Base-by-base conservation (phyloP, 345 rosid species). In the Aquilaria sinensis region DNA sequence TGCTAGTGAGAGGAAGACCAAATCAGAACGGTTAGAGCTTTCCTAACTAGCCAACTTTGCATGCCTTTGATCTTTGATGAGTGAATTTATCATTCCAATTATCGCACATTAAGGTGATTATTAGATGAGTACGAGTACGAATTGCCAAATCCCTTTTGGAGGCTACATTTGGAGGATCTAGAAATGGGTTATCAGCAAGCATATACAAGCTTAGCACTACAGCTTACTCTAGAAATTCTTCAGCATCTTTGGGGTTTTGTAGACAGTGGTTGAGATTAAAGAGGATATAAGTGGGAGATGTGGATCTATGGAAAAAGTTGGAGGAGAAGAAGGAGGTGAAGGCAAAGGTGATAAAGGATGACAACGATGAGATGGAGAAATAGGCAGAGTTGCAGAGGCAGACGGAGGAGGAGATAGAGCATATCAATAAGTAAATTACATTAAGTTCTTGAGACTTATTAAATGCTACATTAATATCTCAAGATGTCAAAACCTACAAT, bases 101-200 rank as follows among this genome's bases (percentile, higher is more conserved):
- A 80, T 16, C 89, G 72, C 45, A 85, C 86, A 68, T 83, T 77
- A 9, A 87, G 68, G 43, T 87, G 77, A 49, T 73, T 78, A 57
- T 62, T 76, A 0, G 89, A 76, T 31, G 84, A 60, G 78, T 67
- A 76, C 3, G 57, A 41, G 45, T 71, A 62, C 9, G 72, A 23
- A 46, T 64, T 58, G 34, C 12, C 47, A 66, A 61, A 65, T 23
- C 49, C 64, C 60, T 85, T 87, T 64, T 87, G 95, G 31, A 81
- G 82, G 72, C 88, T 84, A 70, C 95, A 87, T 4, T 90, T 83
- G 78, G 85, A 87, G 3, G 90, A 87, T 30, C 95, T 90, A 3
- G 90, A 23, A 90, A 47, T 87, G 95, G 14, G 73, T 76, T 23
- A 91, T 81, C 2, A 89, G 89, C 4, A 91, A 81, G 60, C 91